phyloP scores from a whole-genome alignment of 495 filamentous ascomycete genomes.

The Tuber indicum region DNA sequence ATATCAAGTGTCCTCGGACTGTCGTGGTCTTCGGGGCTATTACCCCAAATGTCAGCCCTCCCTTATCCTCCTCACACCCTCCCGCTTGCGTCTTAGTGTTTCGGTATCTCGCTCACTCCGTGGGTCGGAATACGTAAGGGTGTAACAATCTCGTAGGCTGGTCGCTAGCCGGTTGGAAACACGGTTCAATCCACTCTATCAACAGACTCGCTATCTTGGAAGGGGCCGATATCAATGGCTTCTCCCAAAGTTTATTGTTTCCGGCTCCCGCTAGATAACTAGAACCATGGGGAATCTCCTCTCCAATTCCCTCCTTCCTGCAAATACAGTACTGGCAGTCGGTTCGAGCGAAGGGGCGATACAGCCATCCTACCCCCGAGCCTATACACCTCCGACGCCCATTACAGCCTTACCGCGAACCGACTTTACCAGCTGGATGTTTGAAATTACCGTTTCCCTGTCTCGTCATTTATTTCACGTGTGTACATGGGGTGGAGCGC shows the following conservation, averaged over 20 bases:
- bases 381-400: too few species aligned
- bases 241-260: neutral
- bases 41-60: neutral
- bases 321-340: too few species aligned
- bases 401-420: too few species aligned
- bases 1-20: neutral
- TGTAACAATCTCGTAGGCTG: neutral
- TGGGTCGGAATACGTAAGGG: neutral
- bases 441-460: too few species aligned
- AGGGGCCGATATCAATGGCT: neutral
- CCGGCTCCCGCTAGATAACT: neutral
- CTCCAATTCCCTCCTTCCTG: too few species aligned
- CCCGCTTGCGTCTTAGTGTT: neutral
- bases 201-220: neutral
- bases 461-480: too few species aligned
- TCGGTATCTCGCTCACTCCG: neutral
- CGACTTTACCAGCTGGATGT: too few species aligned
- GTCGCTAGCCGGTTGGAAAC: too few species aligned
- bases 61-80: neutral
- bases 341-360: too few species aligned
- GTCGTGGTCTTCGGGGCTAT: neutral
- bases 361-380: too few species aligned
- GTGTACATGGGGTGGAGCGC: too few species aligned
- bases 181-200: neutral
- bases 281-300: neutral